phyloP scores from a whole-genome alignment of 1,284 basidiomycete genomes.

The Ustilago trichophora region DNA sequence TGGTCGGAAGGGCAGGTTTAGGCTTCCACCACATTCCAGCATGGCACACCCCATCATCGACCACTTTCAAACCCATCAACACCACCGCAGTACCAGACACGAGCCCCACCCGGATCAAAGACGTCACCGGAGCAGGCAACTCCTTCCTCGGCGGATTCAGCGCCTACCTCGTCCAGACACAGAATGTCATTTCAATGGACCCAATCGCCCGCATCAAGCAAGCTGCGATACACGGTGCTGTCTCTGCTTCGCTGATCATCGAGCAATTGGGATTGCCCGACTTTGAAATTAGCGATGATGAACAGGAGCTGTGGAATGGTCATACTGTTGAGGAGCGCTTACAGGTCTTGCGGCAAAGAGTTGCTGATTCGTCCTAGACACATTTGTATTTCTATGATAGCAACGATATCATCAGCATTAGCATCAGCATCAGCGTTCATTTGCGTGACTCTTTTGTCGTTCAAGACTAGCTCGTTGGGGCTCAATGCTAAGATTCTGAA shows the following conservation, averaged over 20 bases:
- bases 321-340: constrained; percentile 9
- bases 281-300: constrained; percentile 17
- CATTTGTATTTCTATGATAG: no score
- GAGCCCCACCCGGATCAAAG: constrained; percentile 21
- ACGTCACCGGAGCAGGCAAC: constrained; percentile 56
- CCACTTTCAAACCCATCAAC: no score
- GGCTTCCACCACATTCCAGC: constrained; percentile 34
- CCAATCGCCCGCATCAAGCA: no score
- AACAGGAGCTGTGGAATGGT: constrained; percentile 40
- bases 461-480: no score
- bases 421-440: no score
- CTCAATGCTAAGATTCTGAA: no score
- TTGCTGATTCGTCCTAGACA: no score
- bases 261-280: constrained; percentile 49
- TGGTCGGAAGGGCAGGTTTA: constrained; percentile 20
- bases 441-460: no score
- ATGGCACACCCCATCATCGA: constrained; percentile 36
- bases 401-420: no score
- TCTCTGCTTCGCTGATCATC: constrained; percentile 48
- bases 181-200: no score
- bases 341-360: background rate
- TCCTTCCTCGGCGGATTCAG: constrained; percentile 50
- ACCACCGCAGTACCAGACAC: no score
- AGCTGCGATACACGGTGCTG: constrained; percentile 42
- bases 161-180: constrained; percentile 24